A percentile compares a stretch with the other conserved stretches of the same genome.
These are phyloP conservation scores for Syncephalastrum racemosum DNA, from an alignment of 371 early-diverging fungal species.

Conservation along the genomic window DNA sequence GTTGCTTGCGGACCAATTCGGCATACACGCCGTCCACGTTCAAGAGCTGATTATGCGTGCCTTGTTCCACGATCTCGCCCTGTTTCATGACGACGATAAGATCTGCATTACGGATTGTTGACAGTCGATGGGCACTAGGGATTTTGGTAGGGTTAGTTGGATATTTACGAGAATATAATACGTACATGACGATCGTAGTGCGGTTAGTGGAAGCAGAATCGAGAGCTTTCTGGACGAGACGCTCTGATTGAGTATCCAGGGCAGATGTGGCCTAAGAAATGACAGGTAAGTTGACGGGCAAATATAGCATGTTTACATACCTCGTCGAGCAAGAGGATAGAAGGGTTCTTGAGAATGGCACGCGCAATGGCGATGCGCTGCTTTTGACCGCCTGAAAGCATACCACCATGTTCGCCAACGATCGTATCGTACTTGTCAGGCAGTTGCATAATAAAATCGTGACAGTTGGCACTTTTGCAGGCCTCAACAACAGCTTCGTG, in stretches of 20 bases:
- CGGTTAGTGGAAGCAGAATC: constrained; percentile 69
- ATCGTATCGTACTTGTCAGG: constrained; percentile 73
- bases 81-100: constrained; percentile 71
- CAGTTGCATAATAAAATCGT: constrained; percentile 70
- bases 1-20: constrained; percentile 50
- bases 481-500: constrained; percentile 57
- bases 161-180: constrained; percentile 45
- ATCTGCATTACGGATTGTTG: constrained; percentile 74
- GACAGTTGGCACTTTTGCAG: constrained; percentile 66
- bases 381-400: constrained; percentile 78
- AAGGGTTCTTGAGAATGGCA: constrained; percentile 32
- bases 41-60: constrained; percentile 61
- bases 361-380: constrained; percentile 42
- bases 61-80: constrained; percentile 66
- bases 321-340: constrained; percentile 35
- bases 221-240: constrained; percentile 69
- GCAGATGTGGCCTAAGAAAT: constrained; percentile 59
- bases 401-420: constrained; percentile 63
- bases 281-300: neutral
- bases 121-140: constrained; percentile 83
- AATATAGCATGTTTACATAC: neutral
- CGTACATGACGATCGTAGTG: constrained; percentile 77
- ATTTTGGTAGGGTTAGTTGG: constrained; percentile 75
- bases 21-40: constrained; percentile 37
- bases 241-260: constrained; percentile 70